Percentiles rank a stretch among this genome's conserved stretches.
phyloP scores from a whole-genome alignment of 73 alveolate genomes.

The Paramecium biaurelia region DNA sequence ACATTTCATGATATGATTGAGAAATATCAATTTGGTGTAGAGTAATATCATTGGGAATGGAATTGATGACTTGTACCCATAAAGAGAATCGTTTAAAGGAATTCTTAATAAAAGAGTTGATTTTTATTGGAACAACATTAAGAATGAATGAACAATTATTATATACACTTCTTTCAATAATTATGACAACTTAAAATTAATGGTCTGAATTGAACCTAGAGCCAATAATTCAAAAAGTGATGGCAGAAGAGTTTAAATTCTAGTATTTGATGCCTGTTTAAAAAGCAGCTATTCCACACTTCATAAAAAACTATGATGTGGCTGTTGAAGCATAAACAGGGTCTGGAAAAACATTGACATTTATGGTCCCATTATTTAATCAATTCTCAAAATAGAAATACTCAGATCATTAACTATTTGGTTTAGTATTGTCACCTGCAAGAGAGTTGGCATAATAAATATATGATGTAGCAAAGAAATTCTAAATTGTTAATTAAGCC shows the following conservation, averaged over 20 bases:
- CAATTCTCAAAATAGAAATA: slow-evolving; percentile 53
- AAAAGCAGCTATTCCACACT: slow-evolving; percentile 82
- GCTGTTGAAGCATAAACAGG: slow-evolving; percentile 99
- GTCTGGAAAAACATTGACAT: slow-evolving; percentile 98
- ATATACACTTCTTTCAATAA: background rate
- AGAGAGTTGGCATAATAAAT: slow-evolving; percentile 98
- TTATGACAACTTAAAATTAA: slow-evolving; percentile 29
- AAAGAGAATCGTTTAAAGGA: background rate
- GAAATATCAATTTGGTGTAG: background rate
- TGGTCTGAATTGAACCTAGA: slow-evolving; percentile 61
- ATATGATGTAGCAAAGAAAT: slow-evolving; percentile 80
- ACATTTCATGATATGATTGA: background rate
- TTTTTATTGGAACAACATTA: background rate
- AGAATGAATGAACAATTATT: background rate
- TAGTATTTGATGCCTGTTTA: slow-evolving; percentile 81
- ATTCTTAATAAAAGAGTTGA: background rate
- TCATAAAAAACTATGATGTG: slow-evolving; percentile 84
- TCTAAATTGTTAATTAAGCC: slow-evolving; percentile 43
- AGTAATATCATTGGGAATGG: background rate
- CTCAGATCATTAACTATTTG: slow-evolving; percentile 57
- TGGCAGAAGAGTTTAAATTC: slow-evolving; percentile 59
- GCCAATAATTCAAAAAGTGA: slow-evolving; percentile 48
- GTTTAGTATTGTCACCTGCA: slow-evolving; percentile 96
- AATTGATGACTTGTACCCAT: background rate
- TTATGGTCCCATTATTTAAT: slow-evolving; percentile 86